Evolutionary conservation across 129 eudicot species (phyloP), one percentile per base, ranked within the genome.

Genomic region (Solidago caesia): DNA sequence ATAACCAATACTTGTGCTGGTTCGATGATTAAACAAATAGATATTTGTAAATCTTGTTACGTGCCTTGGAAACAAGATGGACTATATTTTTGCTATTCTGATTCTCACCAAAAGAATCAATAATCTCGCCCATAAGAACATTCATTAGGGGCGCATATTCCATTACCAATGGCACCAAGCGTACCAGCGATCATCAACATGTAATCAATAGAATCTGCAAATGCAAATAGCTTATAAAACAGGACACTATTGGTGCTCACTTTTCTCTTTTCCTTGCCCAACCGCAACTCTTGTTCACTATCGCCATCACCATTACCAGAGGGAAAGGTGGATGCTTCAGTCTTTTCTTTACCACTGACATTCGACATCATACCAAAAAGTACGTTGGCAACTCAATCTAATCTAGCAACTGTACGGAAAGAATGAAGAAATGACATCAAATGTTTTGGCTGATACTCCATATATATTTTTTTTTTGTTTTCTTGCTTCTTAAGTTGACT

Each of bases 131-230:
- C 8, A 84, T 26, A 43, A 87, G 70, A 29, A 87, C 49, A 8
- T 82, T 70, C 91, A 87, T 87, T 13, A 87, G 12, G 45, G 91
- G 88, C 76, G 27, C 73, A 45, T n/a, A 84, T 11, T 29, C 91
- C 91, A 64, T 75, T 87, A 16, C 73, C 86, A 47, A 87, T 53
- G 14, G 88, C 84, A 52, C 74, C 84, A 47, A 84, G 58, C 21
- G 83, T 70, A 14, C 91, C 91, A 21, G 75, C 79, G 12, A 84
- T 26, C 88, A 85, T 85, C 79, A 85, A 70, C 46, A 73, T 44
- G 67, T 69, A 49, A 51, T 58, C 64, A 2, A 25, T 7, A 0
- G 64, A 58, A 58, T 58, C 67, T 10, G 67, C 67, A 62, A 26
- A 62, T 2, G 67, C 67, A 62, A 62, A 62, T 8, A 62, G 15